phyloP scores from a whole-genome alignment of 2,329 filamentous ascomycete species.

The Phaeosphaeriaceae sp. region DNA sequence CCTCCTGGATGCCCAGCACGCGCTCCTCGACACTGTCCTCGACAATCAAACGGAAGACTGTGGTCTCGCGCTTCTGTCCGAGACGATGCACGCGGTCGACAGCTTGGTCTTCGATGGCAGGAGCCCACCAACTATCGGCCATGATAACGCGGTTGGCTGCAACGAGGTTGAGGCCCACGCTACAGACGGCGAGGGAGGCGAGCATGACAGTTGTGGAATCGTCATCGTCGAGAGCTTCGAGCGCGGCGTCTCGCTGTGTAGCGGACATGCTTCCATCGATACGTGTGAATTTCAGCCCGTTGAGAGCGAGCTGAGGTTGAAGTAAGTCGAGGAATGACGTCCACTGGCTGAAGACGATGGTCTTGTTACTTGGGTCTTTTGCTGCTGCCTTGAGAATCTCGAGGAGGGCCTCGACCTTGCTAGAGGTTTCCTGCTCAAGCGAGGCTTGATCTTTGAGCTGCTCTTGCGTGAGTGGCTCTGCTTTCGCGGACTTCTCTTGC shows the following conservation, averaged over 20 bases:
- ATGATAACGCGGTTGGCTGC: slow-evolving; percentile 86
- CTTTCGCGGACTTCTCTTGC: slow-evolving; percentile 53
- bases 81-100: slow-evolving; percentile 87
- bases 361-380: slow-evolving; percentile 67
- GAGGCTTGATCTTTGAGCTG: slow-evolving; percentile 64
- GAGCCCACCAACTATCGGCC: slow-evolving; percentile 87
- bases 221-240: slow-evolving; percentile 71
- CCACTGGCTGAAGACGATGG: slow-evolving; percentile 80
- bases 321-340: slow-evolving; percentile 76
- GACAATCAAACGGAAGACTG: slow-evolving; percentile 81
- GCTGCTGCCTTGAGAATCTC: slow-evolving; percentile 76
- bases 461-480: slow-evolving; percentile 26
- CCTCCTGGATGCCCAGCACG: slow-evolving; percentile 77
- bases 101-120: slow-evolving; percentile 90
- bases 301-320: slow-evolving; percentile 68
- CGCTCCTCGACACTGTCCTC: slow-evolving; percentile 81
- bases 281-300: slow-evolving; percentile 70
- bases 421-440: slow-evolving; percentile 63
- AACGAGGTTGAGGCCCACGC: slow-evolving; percentile 85
- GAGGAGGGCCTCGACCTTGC: slow-evolving; percentile 81
- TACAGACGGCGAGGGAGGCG: slow-evolving; percentile 81
- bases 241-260: slow-evolving; percentile 72
- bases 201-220: slow-evolving; percentile 76
- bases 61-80: slow-evolving; percentile 80
- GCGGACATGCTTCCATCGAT: slow-evolving; percentile 84